A percentile compares a stretch with the other conserved stretches of the same genome.
Evolutionary conservation across 2,329 filamentous ascomycete genomes (phyloP).

Genomic region (Fonsecaea nubica): DNA sequence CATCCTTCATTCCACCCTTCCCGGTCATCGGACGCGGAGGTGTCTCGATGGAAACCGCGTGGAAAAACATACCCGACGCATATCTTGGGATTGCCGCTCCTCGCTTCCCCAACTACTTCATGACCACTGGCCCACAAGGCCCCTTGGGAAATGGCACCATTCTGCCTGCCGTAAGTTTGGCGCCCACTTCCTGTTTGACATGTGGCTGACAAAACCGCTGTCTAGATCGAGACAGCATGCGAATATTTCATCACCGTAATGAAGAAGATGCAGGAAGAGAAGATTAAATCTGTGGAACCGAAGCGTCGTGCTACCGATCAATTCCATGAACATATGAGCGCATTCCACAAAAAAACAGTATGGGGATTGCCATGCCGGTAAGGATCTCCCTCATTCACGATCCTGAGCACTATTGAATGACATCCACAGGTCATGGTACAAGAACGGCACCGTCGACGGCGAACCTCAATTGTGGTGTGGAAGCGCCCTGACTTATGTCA

Average conservation of each 20-base stretch:
- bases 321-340: conserved; percentile 8
- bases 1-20: conserved; percentile 22
- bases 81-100: conserved; percentile 39
- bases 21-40: conserved; percentile 44
- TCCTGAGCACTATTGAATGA: conserved; percentile 5
- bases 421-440: conserved; percentile 14
- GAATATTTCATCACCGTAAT: conserved; percentile 16
- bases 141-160: conserved; percentile 11
- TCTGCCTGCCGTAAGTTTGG: neutral
- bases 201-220: conserved; percentile 47
- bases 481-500: conserved; percentile 11
- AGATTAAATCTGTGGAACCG: conserved; percentile 5
- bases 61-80: conserved; percentile 43
- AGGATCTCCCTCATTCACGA: neutral
- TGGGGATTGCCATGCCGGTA: conserved; percentile 7
- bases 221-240: conserved; percentile 47
- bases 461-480: conserved; percentile 17
- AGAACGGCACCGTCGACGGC: conserved; percentile 8
- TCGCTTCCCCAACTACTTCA: conserved; percentile 27
- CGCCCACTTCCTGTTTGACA: neutral
- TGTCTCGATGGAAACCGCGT: conserved; percentile 39
- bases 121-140: neutral
- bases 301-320: conserved; percentile 12
- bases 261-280: conserved; percentile 21
- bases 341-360: conserved; percentile 42